Evolutionary conservation across 306 rosid genomes (phyloP).

Genomic region (Cicer bijugum): DNA sequence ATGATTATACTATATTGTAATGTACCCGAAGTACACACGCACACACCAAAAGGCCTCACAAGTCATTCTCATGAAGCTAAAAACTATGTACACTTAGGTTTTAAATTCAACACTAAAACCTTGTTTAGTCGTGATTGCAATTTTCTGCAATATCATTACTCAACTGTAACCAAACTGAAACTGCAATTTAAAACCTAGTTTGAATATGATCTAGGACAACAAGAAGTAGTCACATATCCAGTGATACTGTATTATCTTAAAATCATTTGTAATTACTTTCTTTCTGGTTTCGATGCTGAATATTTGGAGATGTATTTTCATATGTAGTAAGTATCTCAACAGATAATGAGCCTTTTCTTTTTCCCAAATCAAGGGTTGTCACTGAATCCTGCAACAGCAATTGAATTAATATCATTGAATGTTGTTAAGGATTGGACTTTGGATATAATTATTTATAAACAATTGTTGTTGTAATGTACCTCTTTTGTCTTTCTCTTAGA

Average conservation of each 20-base stretch:
- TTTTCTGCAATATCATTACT: not conserved
- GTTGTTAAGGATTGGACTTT: not conserved
- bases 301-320: conserved; percentile 70
- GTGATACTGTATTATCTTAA: conserved; percentile 3
- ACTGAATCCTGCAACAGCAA: conserved; percentile 49
- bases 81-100: not conserved
- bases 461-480: conserved; percentile 39
- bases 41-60: conserved; percentile 6
- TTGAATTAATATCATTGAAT: not conserved
- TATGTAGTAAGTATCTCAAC: conserved; percentile 15
- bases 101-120: not conserved
- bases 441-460: not conserved
- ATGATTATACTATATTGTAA: not conserved
- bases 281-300: conserved; percentile 50
- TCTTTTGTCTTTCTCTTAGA: conserved; percentile 45
- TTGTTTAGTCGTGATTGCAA: not conserved
- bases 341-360: conserved; percentile 45
- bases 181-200: not conserved
- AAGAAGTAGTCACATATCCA: conserved; percentile 9
- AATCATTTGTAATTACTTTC: conserved; percentile 9
- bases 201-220: conserved; percentile 1
- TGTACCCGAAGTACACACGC: not conserved
- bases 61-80: conserved; percentile 1
- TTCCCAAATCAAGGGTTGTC: conserved; percentile 44
- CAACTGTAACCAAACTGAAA: not conserved